phyloP scores from a whole-genome alignment of 2,329 filamentous ascomycete species.

The Nemania abortiva region DNA sequence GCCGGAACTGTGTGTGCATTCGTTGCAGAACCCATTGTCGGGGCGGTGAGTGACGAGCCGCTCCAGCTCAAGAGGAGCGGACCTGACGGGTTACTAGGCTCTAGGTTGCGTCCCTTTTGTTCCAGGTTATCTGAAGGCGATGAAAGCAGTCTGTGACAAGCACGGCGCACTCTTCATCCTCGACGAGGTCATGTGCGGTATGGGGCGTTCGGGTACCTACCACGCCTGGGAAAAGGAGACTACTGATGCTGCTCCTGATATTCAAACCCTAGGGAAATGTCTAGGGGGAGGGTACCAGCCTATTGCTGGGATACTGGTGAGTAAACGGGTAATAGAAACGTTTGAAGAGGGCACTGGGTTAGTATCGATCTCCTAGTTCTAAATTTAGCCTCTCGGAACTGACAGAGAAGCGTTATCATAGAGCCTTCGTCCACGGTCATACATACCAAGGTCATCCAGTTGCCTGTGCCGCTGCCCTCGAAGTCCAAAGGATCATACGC shows the following conservation, averaged over 20 bases:
- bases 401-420: slow-evolving; percentile 8
- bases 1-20: slow-evolving; percentile 77
- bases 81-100: slow-evolving; percentile 39
- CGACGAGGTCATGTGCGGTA: slow-evolving; percentile 82
- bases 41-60: slow-evolving; percentile 66
- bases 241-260: slow-evolving; percentile 67
- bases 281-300: slow-evolving; percentile 73
- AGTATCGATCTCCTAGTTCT: not conserved
- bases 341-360: slow-evolving; percentile 54
- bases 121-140: slow-evolving; percentile 75
- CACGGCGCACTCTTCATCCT: slow-evolving; percentile 81
- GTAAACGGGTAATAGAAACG: slow-evolving; percentile 61
- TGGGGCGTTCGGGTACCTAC: slow-evolving; percentile 68
- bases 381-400: slow-evolving; percentile 13
- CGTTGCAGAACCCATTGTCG: slow-evolving; percentile 78
- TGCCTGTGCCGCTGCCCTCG: slow-evolving; percentile 55
- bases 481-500: slow-evolving; percentile 55
- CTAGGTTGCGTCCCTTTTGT: slow-evolving; percentile 76
- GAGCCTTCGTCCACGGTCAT: slow-evolving; percentile 67
- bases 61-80: not conserved
- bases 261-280: slow-evolving; percentile 75
- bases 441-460: slow-evolving; percentile 62
- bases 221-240: slow-evolving; percentile 74
- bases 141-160: slow-evolving; percentile 75
- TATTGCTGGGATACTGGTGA: slow-evolving; percentile 70